phyloP scores from a whole-genome alignment of 148 eudicot species.

The Rhododendron ovatum region DNA sequence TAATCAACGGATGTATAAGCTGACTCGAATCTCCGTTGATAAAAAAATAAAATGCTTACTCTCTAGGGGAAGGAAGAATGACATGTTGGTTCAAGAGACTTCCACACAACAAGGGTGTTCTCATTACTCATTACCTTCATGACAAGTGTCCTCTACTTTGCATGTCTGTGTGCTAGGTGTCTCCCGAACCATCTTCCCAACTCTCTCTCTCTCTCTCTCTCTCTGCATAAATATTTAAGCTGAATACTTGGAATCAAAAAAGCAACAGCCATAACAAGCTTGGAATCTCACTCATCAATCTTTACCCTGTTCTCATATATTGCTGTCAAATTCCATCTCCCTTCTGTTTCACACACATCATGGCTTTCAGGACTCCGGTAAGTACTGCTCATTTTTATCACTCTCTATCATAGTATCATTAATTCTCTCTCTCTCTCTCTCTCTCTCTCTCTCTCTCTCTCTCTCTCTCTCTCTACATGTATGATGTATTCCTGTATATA shows the following conservation, averaged over 20 bases:
- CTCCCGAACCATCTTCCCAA: constrained; percentile 1
- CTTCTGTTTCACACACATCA: not conserved
- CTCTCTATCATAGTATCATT: too few species aligned
- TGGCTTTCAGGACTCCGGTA: constrained; percentile 1
- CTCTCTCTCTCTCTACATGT: not conserved
- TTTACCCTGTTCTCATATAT: not conserved
- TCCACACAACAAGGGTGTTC: not conserved
- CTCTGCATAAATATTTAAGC: not conserved
- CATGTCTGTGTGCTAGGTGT: not conserved
- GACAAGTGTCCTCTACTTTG: not conserved
- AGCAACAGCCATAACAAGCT: not conserved
- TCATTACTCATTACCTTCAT: not conserved
- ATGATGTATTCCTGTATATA: not conserved
- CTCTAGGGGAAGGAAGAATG: not conserved
- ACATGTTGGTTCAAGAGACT: not conserved
- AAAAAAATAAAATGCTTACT: not conserved
- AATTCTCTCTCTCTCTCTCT: not conserved
- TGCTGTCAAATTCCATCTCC: not conserved
- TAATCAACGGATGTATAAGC: fast-evolving
- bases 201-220: not conserved
- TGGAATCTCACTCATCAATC: not conserved
- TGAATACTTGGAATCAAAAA: not conserved
- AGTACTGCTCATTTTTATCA: not conserved
- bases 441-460: not conserved
- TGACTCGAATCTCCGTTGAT: fast-evolving